Percentiles rank a stretch among this genome's conserved stretches.
These are phyloP conservation scores for Gremmenia infestans DNA, from an alignment of 2,329 filamentous ascomycete species.

Conservation along the genomic window DNA sequence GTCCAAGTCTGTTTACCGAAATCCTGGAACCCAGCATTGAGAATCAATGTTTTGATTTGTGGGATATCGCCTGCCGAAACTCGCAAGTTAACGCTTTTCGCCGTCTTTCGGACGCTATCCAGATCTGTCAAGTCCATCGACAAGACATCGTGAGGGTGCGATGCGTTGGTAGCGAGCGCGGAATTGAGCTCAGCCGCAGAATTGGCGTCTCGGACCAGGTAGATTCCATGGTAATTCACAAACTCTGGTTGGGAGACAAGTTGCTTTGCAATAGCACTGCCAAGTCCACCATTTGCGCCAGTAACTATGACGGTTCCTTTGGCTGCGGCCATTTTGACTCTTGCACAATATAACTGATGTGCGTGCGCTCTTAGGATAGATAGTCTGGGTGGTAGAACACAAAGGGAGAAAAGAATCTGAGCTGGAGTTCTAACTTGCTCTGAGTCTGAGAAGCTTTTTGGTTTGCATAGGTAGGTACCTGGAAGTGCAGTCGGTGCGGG, in stretches of 20 bases:
- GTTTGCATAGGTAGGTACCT: too few relatives aligned
- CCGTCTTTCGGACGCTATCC: conserved; percentile 8
- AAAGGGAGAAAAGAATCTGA: neutral
- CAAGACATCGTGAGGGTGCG: conserved; percentile 1
- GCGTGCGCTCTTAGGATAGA: neutral
- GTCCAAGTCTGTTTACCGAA: conserved; percentile 26
- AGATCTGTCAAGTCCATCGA: conserved; percentile 8
- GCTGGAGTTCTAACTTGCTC: too few relatives aligned
- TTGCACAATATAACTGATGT: neutral
- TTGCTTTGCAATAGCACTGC: conserved; percentile 15
- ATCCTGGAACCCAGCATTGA: conserved; percentile 21
- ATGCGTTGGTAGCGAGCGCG: neutral
- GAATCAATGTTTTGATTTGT: conserved; percentile 18
- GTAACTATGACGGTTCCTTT: conserved; percentile 24
- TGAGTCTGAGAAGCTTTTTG: too few relatives aligned
- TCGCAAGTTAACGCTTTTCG: conserved; percentile 16
- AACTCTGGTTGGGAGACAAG: conserved; percentile 11
- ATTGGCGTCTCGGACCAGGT: conserved; percentile 16
- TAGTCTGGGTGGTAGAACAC: neutral
- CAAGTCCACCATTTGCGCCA: conserved; percentile 25
- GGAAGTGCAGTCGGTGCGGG: too few relatives aligned
- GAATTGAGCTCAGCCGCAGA: neutral
- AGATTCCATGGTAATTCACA: conserved; percentile 16
- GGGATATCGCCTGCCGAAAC: conserved; percentile 16
- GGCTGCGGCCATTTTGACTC: neutral